Base-by-base conservation (phyloP, 1,284 basidiomycete genomes). In the Tausonia pullulans region DNA sequence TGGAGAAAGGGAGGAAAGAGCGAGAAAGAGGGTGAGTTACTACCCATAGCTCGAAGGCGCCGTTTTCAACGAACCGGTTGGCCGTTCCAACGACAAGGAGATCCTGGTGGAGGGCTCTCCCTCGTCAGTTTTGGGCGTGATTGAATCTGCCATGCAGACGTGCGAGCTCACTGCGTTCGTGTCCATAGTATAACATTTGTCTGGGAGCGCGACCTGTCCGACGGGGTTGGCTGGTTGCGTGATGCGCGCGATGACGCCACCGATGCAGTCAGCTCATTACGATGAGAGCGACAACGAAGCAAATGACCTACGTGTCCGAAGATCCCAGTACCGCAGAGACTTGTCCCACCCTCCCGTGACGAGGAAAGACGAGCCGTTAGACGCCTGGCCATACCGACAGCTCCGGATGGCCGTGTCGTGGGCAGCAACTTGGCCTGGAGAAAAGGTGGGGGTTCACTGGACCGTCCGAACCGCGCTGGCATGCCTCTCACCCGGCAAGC, bases 281-380 rank as follows among this genome's bases (percentile, higher is more conserved):
- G 52, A n/a, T 54, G 13, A 4, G 14, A 16, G 7, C 14, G 13
- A 10, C 27, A 54, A n/a, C 41, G 27, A 59, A 16, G 56, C 10
- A 40, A n/a, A 13, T 41, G 41, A 48, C 27, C 40, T 5, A 63
- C 65, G 54, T 9, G 46, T 50, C 43, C 61, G 40, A 10, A 59
- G 50, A 39, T 66, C 65, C 65, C 65, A 66, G 49, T 60, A 66
- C 58, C 90, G 92, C 70, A 94, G 74, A 11, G 87, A 89, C 77
- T 90, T 91, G 74, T 96, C 92, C 91, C 91, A 96, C 62, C 88
- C 88, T 1, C 88, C 91, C 0, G 91, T 94, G 13, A 85, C 87
- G 49, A 92, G 79, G 64, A 90, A 66, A 11, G 57, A 55, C n/a
- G 61, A 63, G 14, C 72, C 83, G 76, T 72, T 74, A 7, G 84